Evolutionary conservation across 2,329 filamentous ascomycete genomes (phyloP), one percentile per base, ranked within the genome.

Genomic region (Hansfordia pulvinata): DNA sequence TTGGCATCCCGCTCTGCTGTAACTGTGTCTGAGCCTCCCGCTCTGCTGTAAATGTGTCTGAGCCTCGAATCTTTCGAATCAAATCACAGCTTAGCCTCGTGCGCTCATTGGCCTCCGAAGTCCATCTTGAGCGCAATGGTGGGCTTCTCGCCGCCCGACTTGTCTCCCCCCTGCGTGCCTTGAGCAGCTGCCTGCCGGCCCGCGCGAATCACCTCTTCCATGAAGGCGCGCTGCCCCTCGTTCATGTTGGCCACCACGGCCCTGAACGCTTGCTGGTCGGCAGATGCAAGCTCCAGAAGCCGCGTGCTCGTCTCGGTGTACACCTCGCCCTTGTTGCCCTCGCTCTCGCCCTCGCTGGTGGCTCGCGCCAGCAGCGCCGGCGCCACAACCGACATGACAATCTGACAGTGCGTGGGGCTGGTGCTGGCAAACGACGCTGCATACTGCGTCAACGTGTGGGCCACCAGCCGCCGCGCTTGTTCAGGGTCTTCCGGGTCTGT

Each of bases 81-180:
- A n/a, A n/a, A n/a, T n/a, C n/a, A n/a, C n/a, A n/a, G n/a, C n/a
- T n/a, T n/a, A n/a, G n/a, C n/a, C n/a, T n/a, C n/a, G n/a, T n/a
- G n/a, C n/a, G n/a, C n/a, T 19, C 8, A 10, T 44, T 28, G 50
- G 11, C 58, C 55, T 5, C 71, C 72, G 64, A 98, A 96, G 51
- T 93, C 67, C 81, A 96, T 92, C 65, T 92, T 90, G 46, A 98
- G 54, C 28, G 84, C 84, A 62, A 98, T 98, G 35, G 63, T 90
- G 9, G 90, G 90, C 51, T 71, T 72, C 16, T n/a, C n/a, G n/a
- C 58, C 66, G 31, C 60, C 56, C 31, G 56, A 60, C 26, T 52
- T 53, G 22, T n/a, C n/a, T n/a, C 53, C 43, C 3, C 33, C 42
- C 29, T 47, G 51, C 39, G 58, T 56, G 41, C 49, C 55, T 37